Base-by-base conservation (phyloP, 495 filamentous ascomycete genomes). In the Lophium mytilinum region DNA sequence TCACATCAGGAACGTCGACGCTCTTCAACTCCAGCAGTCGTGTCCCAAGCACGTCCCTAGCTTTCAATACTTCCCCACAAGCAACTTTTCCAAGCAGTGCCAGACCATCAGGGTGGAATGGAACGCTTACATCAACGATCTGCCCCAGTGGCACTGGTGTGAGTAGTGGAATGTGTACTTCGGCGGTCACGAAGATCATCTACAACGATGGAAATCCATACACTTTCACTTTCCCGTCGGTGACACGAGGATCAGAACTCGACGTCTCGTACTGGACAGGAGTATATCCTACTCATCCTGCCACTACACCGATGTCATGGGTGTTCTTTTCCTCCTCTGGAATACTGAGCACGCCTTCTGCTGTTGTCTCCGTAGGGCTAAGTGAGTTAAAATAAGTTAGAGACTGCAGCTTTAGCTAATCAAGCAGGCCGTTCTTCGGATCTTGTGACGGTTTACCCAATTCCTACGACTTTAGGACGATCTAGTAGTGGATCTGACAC, bases 191-290 rank as follows among this genome's bases (percentile, higher is more conserved):
- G 4, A 34, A 39, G 24, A 53, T 64, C 11, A 24, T 64, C 12
- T 55, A 52, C 33, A 56, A 34, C 35, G 61, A 52, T 18, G 37
- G 50, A n/a, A 59, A 45, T 12, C 15, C 15, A 9, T 35, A 56
- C 47, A 60, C 30, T 18, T 60, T 64, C 47, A 56, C 53, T 5
- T 64, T 64, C 33, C 61, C 61, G 0, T 40, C 45, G 7, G 46
- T 24, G 10, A 64, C 61, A 9, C 52, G 54, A 7, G 48, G 48
- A 12, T 15, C 21, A 3, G 21, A 15, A 11, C n/a, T 37, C 24
- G 56, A 57, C 2, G 41, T 60, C 8, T 56, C 52, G 15, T 64
- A 64, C 42, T 64, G 57, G 56, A 60, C 56, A 2, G 61, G 61
- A 11, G 53, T 53, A 10, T 60, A 60, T 15, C 61, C 57, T 7